phyloP scores from a whole-genome alignment of 2,329 filamentous ascomycete species.

The Verticillium zaregamsianum region DNA sequence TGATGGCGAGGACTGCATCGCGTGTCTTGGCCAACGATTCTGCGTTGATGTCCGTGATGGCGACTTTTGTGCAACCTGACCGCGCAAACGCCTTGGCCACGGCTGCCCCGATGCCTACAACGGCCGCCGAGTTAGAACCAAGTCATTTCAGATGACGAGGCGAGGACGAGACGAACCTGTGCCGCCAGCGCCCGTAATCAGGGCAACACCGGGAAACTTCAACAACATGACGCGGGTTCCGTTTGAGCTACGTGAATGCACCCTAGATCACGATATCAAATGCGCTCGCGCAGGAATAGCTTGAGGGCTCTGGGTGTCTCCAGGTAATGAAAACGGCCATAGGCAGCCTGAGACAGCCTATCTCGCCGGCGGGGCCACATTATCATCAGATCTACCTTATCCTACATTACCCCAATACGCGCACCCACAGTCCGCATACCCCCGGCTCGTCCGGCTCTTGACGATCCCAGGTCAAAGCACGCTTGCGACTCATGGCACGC shows the following conservation, averaged over 20 bases:
- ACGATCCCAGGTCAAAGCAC: not conserved
- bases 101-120: conserved; percentile 50
- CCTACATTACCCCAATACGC: not conserved
- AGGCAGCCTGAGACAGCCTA: no score
- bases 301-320: not conserved
- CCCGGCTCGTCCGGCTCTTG: not conserved
- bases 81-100: conserved; percentile 45
- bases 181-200: conserved; percentile 43
- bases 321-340: not conserved
- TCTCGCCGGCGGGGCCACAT: not conserved
- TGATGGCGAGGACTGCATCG: conserved; percentile 23
- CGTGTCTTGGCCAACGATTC: conserved; percentile 31
- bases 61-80: conserved; percentile 45
- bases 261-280: no score
- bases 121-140: not conserved
- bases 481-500: not conserved
- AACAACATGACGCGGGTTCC: conserved; percentile 1
- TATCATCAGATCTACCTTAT: not conserved
- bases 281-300: not conserved
- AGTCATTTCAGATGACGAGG: no score
- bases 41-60: conserved; percentile 48
- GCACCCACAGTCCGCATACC: not conserved
- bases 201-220: conserved; percentile 37
- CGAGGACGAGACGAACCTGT: conserved; percentile 27
- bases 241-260: no score